Percentiles rank a stretch among this genome's conserved stretches.
Conservation (phyloP, 1,284 basidiomycete species). For the Singerocomus inundabilis region DNA sequence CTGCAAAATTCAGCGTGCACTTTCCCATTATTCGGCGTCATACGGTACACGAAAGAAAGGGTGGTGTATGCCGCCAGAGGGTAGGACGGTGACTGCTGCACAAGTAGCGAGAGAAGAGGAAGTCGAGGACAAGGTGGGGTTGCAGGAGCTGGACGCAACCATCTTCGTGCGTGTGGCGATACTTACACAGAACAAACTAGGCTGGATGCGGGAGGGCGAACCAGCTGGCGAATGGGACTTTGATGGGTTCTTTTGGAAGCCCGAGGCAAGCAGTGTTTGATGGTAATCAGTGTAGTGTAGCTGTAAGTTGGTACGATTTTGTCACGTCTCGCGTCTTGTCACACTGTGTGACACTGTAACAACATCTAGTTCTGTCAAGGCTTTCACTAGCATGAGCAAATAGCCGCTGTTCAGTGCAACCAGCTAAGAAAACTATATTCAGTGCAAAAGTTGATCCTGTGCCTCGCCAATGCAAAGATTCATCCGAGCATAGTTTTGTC, state of each 20-base stretch:
- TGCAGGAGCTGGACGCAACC: conserved; percentile 40
- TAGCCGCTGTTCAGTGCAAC: conserved; percentile 14
- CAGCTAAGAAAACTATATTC: conserved; percentile 23
- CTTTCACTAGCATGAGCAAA: no score
- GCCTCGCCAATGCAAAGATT: conserved; percentile 25
- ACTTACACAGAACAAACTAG: conserved; percentile 48
- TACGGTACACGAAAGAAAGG: conserved; percentile 45
- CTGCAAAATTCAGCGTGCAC: conserved; percentile 53
- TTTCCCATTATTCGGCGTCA: conserved; percentile 48
- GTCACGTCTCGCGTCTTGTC: conserved; percentile 6
- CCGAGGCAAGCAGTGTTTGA: conserved; percentile 1
- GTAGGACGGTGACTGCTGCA: conserved; percentile 15
- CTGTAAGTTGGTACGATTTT: neutral
- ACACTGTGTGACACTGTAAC: no score
- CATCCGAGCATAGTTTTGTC: conserved; percentile 28
- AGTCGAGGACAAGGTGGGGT: conserved; percentile 24
- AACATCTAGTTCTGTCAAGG: no score
- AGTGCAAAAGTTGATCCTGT: conserved; percentile 23
- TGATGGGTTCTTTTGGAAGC: conserved; percentile 23
- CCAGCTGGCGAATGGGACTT: conserved; percentile 23
- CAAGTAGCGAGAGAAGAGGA: conserved; percentile 25
- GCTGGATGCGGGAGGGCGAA: conserved; percentile 52
- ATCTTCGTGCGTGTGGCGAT: conserved; percentile 55
- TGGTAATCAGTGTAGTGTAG: neutral
- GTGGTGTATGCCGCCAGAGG: conserved; percentile 11